Evolutionary conservation across 345 rosid genomes (phyloP).

Genomic region (Reutealis trisperma): DNA sequence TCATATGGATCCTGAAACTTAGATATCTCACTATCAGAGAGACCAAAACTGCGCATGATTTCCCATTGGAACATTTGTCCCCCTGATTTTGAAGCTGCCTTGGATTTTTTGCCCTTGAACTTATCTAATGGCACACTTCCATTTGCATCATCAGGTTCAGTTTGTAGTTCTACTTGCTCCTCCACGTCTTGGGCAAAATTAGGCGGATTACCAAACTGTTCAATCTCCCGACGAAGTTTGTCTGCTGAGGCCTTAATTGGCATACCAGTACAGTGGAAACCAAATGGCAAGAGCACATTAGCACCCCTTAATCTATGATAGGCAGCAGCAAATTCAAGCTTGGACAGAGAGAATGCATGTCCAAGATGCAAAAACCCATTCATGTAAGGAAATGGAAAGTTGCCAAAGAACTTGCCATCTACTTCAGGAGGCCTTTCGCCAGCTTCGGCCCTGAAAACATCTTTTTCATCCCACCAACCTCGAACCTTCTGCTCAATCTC

Average conservation of each 20-base stretch:
- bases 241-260: conserved; percentile 97
- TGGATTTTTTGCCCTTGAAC: conserved; percentile 85
- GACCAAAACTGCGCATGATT: conserved; percentile 92
- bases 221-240: conserved; percentile 74
- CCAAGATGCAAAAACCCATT: conserved; percentile 80
- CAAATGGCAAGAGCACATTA: conserved; percentile 85
- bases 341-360: conserved; percentile 78
- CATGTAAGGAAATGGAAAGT: conserved; percentile 84
- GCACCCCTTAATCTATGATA: conserved; percentile 85
- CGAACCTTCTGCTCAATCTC: conserved; percentile 58
- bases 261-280: conserved; percentile 95
- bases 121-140: conserved; percentile 45
- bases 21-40: conserved; percentile 63
- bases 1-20: conserved; percentile 71
- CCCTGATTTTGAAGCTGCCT: conserved; percentile 79
- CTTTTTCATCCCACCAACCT: conserved; percentile 73
- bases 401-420: conserved; percentile 78
- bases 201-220: conserved; percentile 77
- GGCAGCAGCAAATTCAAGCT: conserved; percentile 90
- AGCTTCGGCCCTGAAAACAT: conserved; percentile 67
- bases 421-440: conserved; percentile 44
- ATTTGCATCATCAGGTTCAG: conserved; percentile 38
- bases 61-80: conserved; percentile 89
- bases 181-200: conserved; percentile 46
- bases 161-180: conserved; percentile 27